Evolutionary conservation across 257 asterid species (phyloP).

Genomic region (Mitragyna speciosa): DNA sequence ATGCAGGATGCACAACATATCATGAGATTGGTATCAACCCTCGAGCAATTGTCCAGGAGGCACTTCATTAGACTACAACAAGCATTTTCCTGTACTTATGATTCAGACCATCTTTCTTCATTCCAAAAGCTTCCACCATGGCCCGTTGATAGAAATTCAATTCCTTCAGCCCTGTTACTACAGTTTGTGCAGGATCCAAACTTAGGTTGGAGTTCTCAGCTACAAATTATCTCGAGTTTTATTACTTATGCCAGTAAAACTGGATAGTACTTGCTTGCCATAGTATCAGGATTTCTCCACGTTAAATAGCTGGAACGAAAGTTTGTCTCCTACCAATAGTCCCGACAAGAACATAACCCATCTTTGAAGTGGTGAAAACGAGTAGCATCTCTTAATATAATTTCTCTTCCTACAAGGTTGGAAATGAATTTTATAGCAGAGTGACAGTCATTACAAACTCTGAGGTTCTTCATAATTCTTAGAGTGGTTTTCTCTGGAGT

Average conservation of each 20-base stretch:
- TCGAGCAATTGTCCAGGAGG: neutral
- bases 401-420: conserved; percentile 58
- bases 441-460: conserved; percentile 90
- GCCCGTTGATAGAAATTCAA: neutral
- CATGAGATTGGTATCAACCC: neutral
- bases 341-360: conserved; percentile 76
- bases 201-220: no score
- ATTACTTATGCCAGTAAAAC: neutral
- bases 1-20: neutral
- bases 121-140: neutral
- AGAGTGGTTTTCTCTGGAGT: conserved; percentile 66
- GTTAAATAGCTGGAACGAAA: neutral
- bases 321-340: conserved; percentile 55
- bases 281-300: neutral
- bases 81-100: neutral
- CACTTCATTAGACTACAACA: neutral
- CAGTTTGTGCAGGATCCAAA: neutral
- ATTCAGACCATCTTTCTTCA: neutral
- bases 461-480: conserved; percentile 87
- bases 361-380: conserved; percentile 83
- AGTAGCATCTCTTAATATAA: conserved; percentile 69
- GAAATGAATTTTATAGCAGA: conserved; percentile 75
- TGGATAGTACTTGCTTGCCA: neutral
- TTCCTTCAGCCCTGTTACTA: neutral
- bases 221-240: no score